phyloP scores from a whole-genome alignment of 257 asterid genomes.

The Fraxinus anomala region DNA sequence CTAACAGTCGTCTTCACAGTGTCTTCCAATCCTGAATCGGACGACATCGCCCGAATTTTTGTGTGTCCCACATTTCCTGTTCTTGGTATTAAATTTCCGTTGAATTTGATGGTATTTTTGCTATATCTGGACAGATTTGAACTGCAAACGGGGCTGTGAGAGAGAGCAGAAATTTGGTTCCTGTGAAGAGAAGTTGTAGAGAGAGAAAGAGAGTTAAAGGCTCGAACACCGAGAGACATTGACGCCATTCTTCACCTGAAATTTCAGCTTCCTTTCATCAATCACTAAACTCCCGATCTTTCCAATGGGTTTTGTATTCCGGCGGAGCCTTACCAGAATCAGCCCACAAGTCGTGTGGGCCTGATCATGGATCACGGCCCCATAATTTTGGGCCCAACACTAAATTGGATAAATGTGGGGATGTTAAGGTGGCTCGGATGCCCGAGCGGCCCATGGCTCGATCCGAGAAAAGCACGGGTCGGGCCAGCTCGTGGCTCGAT shows the following conservation, averaged over 20 bases:
- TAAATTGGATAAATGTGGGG: too few relatives aligned
- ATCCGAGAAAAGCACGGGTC: too few relatives aligned
- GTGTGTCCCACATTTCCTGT: slow-evolving; percentile 22
- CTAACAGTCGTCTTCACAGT: slow-evolving; percentile 55
- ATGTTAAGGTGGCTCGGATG: too few relatives aligned
- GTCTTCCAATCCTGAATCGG: slow-evolving; percentile 58
- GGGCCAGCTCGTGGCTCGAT: too few relatives aligned
- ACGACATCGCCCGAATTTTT: slow-evolving; percentile 64
- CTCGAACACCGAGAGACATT: slow-evolving; percentile 40
- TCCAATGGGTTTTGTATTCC: background rate
- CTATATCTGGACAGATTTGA: slow-evolving; percentile 15
- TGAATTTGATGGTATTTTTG: slow-evolving; percentile 19
- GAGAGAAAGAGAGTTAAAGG: slow-evolving; percentile 31
- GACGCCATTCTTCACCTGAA: slow-evolving; percentile 31
- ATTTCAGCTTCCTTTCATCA: background rate
- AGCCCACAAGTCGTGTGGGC: background rate
- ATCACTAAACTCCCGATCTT: background rate
- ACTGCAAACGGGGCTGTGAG: slow-evolving; percentile 13
- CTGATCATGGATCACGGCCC: background rate
- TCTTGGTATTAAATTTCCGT: slow-evolving; percentile 27
- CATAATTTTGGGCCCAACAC: background rate
- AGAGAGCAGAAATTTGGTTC: slow-evolving; percentile 21
- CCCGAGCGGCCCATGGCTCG: too few relatives aligned
- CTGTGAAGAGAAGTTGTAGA: slow-evolving; percentile 19
- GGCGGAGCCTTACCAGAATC: background rate